Percentiles rank a stretch among this genome's conserved stretches.
Evolutionary conservation across 108 stramenopile species (phyloP).

Genomic region (Nitzschia sp.): DNA sequence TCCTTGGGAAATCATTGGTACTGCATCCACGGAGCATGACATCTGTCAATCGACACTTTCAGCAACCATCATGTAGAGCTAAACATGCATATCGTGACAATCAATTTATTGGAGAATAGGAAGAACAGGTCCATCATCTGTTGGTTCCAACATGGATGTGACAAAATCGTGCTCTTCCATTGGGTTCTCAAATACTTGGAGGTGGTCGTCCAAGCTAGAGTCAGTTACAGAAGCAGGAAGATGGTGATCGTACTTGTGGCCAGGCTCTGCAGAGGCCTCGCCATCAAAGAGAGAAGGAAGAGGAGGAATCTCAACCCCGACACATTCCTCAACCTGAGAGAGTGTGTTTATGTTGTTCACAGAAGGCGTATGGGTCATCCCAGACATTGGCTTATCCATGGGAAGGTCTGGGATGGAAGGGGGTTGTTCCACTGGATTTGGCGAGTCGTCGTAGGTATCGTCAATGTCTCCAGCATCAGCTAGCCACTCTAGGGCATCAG

Average conservation of each 20-base stretch:
- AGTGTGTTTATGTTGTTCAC: conserved; percentile 34
- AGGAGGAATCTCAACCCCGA: conserved; percentile 41
- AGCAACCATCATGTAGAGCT: too few species aligned
- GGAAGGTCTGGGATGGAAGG: conserved; percentile 8
- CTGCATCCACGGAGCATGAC: too few species aligned
- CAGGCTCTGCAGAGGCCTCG: conserved; percentile 10
- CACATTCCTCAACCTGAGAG: conserved; percentile 30
- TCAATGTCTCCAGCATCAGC: conserved; percentile 77
- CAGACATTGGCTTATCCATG: conserved; percentile 3
- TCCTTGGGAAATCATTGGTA: background rate
- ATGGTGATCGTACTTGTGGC: conserved; percentile 11
- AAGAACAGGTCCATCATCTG: conserved; percentile 10
- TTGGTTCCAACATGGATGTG: conserved; percentile 67
- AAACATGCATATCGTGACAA: too few species aligned
- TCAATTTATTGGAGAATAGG: conserved; percentile 1
- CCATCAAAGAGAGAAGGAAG: conserved; percentile 60
- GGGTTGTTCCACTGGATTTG: background rate
- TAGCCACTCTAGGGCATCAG: conserved; percentile 72
- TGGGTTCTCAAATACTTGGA: conserved; percentile 54
- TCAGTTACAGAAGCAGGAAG: conserved; percentile 13
- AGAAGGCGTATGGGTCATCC: conserved; percentile 9
- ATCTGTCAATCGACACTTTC: too few species aligned
- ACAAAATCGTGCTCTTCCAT: conserved; percentile 87
- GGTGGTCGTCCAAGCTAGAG: conserved; percentile 41
- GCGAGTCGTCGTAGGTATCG: conserved; percentile 53